These are phyloP conservation scores for Bondarzewia mesenterica DNA, from an alignment of 1,284 basidiomycete genomes.

Conservation along the genomic window DNA sequence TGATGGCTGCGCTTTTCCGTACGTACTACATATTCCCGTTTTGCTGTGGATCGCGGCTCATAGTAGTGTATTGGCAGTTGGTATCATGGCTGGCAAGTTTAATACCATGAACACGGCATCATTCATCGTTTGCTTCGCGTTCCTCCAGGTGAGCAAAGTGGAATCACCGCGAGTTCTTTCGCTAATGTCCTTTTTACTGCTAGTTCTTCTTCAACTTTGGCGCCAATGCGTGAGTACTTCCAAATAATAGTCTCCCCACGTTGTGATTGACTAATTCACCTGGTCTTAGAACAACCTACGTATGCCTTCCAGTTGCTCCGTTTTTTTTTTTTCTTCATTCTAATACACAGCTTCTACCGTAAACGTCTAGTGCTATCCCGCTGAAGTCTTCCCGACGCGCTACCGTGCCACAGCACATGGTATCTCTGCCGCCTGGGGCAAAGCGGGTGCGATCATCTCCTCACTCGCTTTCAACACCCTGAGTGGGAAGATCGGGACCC, in stretches of 20 bases:
- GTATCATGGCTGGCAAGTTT: slow-evolving; percentile 61
- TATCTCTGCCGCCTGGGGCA: slow-evolving; percentile 16
- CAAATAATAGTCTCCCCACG: background rate
- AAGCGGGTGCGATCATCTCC: slow-evolving; percentile 77
- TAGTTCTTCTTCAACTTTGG: slow-evolving; percentile 78
- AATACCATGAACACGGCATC: slow-evolving; percentile 47
- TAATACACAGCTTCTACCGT: background rate
- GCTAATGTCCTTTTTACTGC: background rate
- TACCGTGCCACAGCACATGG: slow-evolving; percentile 79
- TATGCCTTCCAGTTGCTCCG: slow-evolving; percentile 23
- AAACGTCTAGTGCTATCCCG: slow-evolving; percentile 54
- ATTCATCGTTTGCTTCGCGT: slow-evolving; percentile 67
- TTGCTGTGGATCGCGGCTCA: background rate
- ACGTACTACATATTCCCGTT: slow-evolving; percentile 17
- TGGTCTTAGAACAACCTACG: slow-evolving; percentile 43
- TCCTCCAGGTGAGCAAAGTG: slow-evolving; percentile 35
- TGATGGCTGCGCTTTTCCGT: slow-evolving; percentile 63
- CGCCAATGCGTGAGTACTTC: slow-evolving; percentile 65
- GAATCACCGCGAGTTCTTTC: background rate
- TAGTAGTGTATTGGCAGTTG: slow-evolving; percentile 32
- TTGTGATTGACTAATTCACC: slow-evolving; percentile 3
- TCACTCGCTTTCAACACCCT: slow-evolving; percentile 74
- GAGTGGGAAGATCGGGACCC: slow-evolving; percentile 54
- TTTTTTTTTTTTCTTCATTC: background rate
- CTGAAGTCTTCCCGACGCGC: slow-evolving; percentile 83